Base-by-base conservation (phyloP, 345 rosid species). In the Cardiospermum halicacabum region DNA sequence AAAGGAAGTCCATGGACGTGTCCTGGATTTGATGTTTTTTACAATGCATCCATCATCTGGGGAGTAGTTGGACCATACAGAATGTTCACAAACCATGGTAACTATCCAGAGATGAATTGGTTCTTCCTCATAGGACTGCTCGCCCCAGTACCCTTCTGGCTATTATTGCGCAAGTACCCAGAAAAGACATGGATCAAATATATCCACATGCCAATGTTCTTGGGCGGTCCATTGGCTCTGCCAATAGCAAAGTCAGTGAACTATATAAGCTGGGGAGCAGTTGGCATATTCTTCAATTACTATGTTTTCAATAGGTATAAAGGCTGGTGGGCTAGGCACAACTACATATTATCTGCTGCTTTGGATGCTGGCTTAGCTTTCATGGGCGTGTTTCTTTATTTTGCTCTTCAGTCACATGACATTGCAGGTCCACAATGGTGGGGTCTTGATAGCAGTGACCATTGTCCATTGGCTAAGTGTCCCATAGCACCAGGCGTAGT, bases 311-410 rank as follows among this genome's bases (percentile, higher is more conserved):
- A 69, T 11, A 81, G 34, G 80, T 72, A 64, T 64, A 89, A 82
- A 56, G 56, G 34, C 21, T 87, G 97, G 94, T 89, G 96, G 94
- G 86, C 87, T 4, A 74, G 80, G 56, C 80, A 91, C 54, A 91
- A 69, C 53, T 88, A 91, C 62, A 80, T 86, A 48, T 71, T 84
- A 36, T 88, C 96, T 1, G 94, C 96, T 18, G 96, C 81, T 30
- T 45, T 88, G 59, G 96, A 85, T 79, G 94, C 94, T 10, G 96
- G 97, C 4, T 61, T 90, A n/a, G 89, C 93, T 0, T 77, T 84
- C 60, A 79, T 88, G 89, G 91, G 73, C 7, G 69, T 88, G 15
- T 2, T 88, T 55, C 76, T 91, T 21, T 91, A 65, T 70, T 79
- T 88, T 13, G n/a, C 82, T 11, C 78, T 91, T 16, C 97, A 91